Evolutionary conservation across 805 yeast genomes (phyloP), one percentile per base, ranked within the genome.

Genomic region (Wickerhamiella australiensis): DNA sequence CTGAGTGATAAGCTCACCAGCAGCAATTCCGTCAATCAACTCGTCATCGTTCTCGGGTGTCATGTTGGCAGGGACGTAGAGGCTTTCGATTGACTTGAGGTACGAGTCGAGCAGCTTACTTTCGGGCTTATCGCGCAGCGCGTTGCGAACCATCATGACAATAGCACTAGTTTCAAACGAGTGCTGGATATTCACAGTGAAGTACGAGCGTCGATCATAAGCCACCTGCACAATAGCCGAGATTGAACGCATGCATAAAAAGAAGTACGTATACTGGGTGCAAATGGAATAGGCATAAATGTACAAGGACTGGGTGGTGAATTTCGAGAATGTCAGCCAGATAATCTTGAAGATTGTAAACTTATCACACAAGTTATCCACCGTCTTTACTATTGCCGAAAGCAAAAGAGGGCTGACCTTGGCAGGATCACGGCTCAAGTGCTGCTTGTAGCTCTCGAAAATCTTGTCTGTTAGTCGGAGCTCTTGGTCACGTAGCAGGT

Each of bases 141-240:
- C 47, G 20, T 23, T 25, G 18, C 41, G 40, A 22, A 45, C n/a
- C 47, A 45, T 33, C 47, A 45, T 35, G 21, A 45, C 33, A n/a
- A 45, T 45, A 13, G 35, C 35, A 31, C 33, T 20, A 11, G 38
- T 45, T n/a, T 45, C 47, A 45, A 33, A 45, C 22, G 41, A 22
- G 23, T 33, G 47, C 23, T 29, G 41, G 21, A 45, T 33, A 17
- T 37, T 13, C 25, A 45, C 40, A 8, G 15, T 13, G n/a, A 45
- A 45, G 15, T 45, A 36, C n/a, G 33, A 22, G 33, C 47, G 41
- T 5, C 47, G 41, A 12, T 36, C 38, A n/a, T 45, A 45, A 1
- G 22, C 41, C n/a, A 45, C 37, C 23, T 45, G 40, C 15, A 45
- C 35, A 36, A 45, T 37, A 15, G 47, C 47, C 9, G 26, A 18